Evolutionary conservation across 2,329 filamentous ascomycete genomes (phyloP).

Genomic region (Paracoccidioides brasiliensis): DNA sequence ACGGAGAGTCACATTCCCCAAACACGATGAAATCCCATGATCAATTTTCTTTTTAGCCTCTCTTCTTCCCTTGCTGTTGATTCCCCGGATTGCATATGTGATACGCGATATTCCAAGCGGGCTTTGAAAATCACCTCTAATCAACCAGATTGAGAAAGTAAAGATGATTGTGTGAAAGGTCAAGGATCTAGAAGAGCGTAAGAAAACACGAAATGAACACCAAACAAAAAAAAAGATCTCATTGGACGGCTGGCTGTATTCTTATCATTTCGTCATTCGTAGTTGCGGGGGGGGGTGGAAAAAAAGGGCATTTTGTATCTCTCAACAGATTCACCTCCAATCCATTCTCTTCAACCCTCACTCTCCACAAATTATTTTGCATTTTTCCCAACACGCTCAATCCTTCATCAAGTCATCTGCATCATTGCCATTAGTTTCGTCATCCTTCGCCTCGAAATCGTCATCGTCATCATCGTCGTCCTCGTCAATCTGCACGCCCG

Average conservation of each 20-base stretch:
- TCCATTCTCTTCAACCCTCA: not conserved
- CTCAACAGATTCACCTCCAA: too few species aligned
- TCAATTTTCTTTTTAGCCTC: not conserved
- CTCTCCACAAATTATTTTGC: not conserved
- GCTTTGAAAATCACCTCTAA: too few species aligned
- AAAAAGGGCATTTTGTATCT: too few species aligned
- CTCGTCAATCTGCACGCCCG: constrained; percentile 52
- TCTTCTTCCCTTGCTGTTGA: not conserved
- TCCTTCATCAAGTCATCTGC: constrained; percentile 11
- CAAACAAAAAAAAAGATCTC: not conserved
- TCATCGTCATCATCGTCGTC: constrained; percentile 42
- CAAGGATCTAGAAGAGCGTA: too few species aligned
- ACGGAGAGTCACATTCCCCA: too few species aligned
- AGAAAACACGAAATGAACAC: too few species aligned
- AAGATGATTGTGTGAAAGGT: too few species aligned
- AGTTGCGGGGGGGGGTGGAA: too few species aligned
- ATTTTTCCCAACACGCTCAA: not conserved
- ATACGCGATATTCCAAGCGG: too few species aligned
- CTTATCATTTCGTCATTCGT: not conserved
- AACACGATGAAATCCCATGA: too few species aligned
- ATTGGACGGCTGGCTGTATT: not conserved
- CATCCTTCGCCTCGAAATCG: constrained; percentile 26
- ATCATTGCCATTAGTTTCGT: constrained; percentile 24
- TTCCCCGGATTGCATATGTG: too few species aligned
- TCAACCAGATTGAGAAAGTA: too few species aligned